These are phyloP conservation scores for Pseudocercospora macadamiae DNA, from an alignment of 2,329 filamentous ascomycete genomes.

Conservation along the genomic window DNA sequence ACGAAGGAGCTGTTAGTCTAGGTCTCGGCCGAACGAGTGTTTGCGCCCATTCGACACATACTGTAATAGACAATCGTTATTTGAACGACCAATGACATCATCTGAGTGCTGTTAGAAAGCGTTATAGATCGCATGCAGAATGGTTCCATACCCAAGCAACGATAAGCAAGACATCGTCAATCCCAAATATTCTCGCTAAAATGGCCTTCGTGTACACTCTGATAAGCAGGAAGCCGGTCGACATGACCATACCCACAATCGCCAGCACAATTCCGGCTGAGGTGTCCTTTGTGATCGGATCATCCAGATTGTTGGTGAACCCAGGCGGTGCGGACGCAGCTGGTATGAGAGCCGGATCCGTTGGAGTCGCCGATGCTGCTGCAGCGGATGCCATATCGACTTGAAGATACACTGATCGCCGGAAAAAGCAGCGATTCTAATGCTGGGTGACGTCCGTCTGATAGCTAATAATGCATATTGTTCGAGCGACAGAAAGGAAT, in stretches of 20 bases:
- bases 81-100: constrained; percentile 20
- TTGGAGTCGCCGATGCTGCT: neutral
- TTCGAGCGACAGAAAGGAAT: neutral
- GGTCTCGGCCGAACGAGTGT: no score
- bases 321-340: constrained; percentile 19
- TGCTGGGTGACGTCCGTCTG: no score
- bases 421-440: no score
- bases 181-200: constrained; percentile 20
- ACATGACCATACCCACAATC: constrained; percentile 18
- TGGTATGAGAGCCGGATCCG: constrained; percentile 12
- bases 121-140: neutral
- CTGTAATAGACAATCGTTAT: constrained; percentile 17
- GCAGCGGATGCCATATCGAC: neutral
- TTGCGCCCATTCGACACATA: no score
- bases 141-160: constrained; percentile 15
- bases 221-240: constrained; percentile 18
- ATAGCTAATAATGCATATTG: neutral
- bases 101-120: neutral
- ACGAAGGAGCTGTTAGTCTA: no score
- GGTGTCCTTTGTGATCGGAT: constrained; percentile 14
- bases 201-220: constrained; percentile 24
- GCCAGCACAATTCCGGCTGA: constrained; percentile 12
- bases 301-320: constrained; percentile 14
- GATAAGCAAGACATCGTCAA: constrained; percentile 22
- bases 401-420: no score